Base-by-base conservation (phyloP, 169 alveolate genomes). In the Plasmodium gallinaceum region DNA sequence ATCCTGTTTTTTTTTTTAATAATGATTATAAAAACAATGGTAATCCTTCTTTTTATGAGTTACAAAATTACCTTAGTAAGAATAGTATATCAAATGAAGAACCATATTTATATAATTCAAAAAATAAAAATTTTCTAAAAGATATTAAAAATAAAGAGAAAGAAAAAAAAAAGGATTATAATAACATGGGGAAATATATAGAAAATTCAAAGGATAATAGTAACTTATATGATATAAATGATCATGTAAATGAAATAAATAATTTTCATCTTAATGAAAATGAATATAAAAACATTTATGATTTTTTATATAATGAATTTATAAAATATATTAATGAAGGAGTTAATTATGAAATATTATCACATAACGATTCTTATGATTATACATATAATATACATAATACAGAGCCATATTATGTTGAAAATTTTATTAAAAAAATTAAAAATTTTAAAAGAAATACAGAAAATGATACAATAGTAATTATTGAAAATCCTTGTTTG, bases 311-410 rank as follows among this genome's bases (percentile, higher is more conserved):
- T 18, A 18, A 54, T 18, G 64, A 54, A 14, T 18, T 54, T 54
- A 16, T 54, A 54, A 54, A 54, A 54, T 14, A 54, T 54, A 4
- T 54, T 12, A 7, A 54, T 48, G 14, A 48, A 18, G 16, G 37
- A 14, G 37, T 18, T 18, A 14, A 54, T 8, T 54, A 54, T 14
- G 5, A 18, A 12, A 12, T 12, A 18, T 10, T 9, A 32, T 4
- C 20, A 7, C 22, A 5, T 12, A 54, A 5, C 8, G 32, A 54
- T 14, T 18, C 24, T 18, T 54, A 54, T 54, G 32, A 54, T 12
- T 54, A 54, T 54, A 54, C 24, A 54, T 54, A 54, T 24, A 54
- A 54, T 54, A 54, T 54, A 12, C 22, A 54, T 54, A 22, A 54
- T 54, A 22, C 16, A 10, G 14, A 54, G 4, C 64, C 64, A 3